phyloP scores from a whole-genome alignment of 2,329 filamentous ascomycete genomes.

The Plectosphaerella cucumerina region DNA sequence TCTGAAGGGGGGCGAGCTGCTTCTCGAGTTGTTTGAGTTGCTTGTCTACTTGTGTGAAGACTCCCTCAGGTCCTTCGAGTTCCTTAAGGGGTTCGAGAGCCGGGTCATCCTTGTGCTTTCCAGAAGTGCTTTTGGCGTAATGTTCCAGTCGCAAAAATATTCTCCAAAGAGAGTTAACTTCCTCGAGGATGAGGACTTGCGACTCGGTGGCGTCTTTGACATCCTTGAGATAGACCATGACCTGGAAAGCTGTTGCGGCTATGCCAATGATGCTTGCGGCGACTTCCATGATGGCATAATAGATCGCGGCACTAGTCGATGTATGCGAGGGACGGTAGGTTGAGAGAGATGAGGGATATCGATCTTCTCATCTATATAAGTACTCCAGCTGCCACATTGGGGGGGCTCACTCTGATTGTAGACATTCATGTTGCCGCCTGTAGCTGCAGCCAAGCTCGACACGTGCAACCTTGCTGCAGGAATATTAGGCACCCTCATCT shows the following conservation, averaged over 20 bases:
- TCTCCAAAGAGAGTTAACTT: neutral
- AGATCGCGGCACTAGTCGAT: too few relatives aligned
- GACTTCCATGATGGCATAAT: neutral
- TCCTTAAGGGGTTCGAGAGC: neutral
- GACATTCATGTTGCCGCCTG: too few relatives aligned
- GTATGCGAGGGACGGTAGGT: too few relatives aligned
- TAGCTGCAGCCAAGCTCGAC: too few relatives aligned
- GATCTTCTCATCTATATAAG: too few relatives aligned
- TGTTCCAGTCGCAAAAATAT: neutral
- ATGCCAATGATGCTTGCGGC: constrained; percentile 1
- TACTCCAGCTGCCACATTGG: too few relatives aligned
- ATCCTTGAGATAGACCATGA: neutral
- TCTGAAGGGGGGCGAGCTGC: neutral
- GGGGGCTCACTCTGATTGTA: too few relatives aligned
- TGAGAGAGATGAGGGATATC: too few relatives aligned
- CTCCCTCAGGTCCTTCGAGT: neutral
- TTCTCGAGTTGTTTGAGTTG: neutral
- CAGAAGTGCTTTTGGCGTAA: neutral
- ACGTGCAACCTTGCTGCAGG: too few relatives aligned
- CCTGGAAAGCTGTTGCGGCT: neutral
- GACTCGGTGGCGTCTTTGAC: constrained; percentile 1
- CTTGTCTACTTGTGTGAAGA: neutral
- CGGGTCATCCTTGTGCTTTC: neutral
- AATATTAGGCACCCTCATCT: too few relatives aligned
- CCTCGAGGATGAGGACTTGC: neutral